Percentiles rank a stretch among this genome's conserved stretches.
Conservation (phyloP, 148 eudicot genomes). For the Bassia scoparia region DNA sequence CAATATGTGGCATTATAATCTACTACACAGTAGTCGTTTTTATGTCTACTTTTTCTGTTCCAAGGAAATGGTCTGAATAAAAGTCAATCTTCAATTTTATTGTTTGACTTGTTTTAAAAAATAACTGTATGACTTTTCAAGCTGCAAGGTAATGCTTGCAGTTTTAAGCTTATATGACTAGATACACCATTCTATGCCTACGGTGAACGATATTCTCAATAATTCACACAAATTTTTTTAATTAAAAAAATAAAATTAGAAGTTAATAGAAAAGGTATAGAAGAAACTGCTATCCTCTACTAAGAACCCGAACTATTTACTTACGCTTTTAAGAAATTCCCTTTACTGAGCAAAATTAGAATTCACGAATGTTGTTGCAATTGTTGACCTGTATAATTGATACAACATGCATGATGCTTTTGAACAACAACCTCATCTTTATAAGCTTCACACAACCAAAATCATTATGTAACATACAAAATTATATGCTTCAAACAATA, state of each 20-base stretch:
- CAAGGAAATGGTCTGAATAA: too few species aligned
- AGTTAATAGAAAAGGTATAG: neutral
- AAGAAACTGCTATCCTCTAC: neutral
- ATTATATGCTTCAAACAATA: conserved; percentile 5
- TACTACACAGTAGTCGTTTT: neutral
- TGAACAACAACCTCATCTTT: neutral
- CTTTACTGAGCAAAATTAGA: conserved; percentile 83
- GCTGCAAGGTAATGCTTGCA: neutral
- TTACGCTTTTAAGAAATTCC: conserved; percentile 92
- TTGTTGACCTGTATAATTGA: conserved; percentile 72
- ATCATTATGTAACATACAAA: neutral
- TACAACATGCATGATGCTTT: conserved; percentile 3
- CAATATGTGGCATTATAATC: neutral
- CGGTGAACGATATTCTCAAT: neutral
- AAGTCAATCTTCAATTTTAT: too few species aligned
- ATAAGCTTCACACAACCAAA: neutral
- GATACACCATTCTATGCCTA: neutral
- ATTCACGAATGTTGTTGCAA: conserved; percentile 89
- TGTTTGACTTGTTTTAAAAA: too few species aligned
- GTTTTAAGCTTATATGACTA: neutral
- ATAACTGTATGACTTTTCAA: too few species aligned
- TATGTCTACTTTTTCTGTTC: too few species aligned
- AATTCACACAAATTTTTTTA: too few species aligned
- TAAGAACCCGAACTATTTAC: conserved; percentile 15
- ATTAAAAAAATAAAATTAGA: too few species aligned